phyloP scores from a whole-genome alignment of 148 eudicot genomes.

The Camellia sinensis region DNA sequence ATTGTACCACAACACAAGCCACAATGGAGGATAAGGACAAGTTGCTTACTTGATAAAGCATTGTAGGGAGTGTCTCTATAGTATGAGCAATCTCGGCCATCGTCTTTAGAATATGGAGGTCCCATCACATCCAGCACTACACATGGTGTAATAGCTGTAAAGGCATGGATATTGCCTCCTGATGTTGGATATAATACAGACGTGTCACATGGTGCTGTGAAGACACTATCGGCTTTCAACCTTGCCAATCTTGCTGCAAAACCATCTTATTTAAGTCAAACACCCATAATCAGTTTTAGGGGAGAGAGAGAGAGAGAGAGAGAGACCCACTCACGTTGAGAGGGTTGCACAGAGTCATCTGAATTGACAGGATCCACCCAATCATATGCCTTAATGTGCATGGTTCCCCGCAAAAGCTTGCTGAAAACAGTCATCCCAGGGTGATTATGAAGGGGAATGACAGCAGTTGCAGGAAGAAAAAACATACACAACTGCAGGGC shows the following conservation, averaged over 20 bases:
- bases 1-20: not conserved
- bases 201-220: constrained; percentile 69
- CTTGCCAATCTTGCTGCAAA: constrained; percentile 63
- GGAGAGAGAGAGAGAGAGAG: not conserved
- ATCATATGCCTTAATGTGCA: constrained; percentile 84
- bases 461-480: constrained; percentile 61
- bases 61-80: constrained; percentile 43
- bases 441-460: constrained; percentile 92
- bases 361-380: constrained; percentile 45
- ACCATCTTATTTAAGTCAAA: constrained; percentile 13
- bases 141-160: constrained; percentile 81
- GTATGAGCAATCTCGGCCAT: constrained; percentile 76
- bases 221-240: constrained; percentile 38
- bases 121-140: constrained; percentile 82
- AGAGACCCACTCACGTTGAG: constrained; percentile 40
- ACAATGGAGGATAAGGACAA: not conserved
- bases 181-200: constrained; percentile 77
- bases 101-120: constrained; percentile 82
- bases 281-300: not conserved
- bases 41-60: constrained; percentile 44
- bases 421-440: constrained; percentile 90
- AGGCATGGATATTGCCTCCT: constrained; percentile 87
- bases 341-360: constrained; percentile 18
- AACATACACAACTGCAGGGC: constrained; percentile 66
- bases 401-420: constrained; percentile 72